These are phyloP conservation scores for Fusarium lyarnte DNA, from an alignment of 2,329 filamentous ascomycete species.

Conservation along the genomic window DNA sequence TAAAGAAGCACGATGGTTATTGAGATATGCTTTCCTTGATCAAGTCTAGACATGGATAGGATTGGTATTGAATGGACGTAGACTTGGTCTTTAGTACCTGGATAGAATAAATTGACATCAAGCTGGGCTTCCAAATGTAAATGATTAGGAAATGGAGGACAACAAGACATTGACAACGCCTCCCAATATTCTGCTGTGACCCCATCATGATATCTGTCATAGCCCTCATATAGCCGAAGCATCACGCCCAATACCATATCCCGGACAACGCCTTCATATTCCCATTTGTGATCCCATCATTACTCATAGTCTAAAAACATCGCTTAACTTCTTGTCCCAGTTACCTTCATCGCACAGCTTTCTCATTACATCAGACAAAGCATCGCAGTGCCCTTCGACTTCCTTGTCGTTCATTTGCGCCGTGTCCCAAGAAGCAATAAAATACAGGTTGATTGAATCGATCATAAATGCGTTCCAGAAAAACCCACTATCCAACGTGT, in stretches of 20 bases:
- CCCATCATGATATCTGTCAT: neutral
- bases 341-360: conserved; percentile 41
- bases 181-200: neutral
- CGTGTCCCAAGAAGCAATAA: conserved; percentile 54
- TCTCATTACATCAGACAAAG: conserved; percentile 46
- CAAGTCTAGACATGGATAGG: neutral
- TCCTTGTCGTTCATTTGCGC: conserved; percentile 50
- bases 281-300: neutral
- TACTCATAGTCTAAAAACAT: conserved; percentile 39
- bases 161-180: neutral
- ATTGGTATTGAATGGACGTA: neutral
- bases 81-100: neutral
- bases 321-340: conserved; percentile 42
- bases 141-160: neutral
- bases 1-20: too few relatives aligned
- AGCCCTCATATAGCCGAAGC: conserved; percentile 15
- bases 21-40: neutral
- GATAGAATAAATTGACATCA: neutral
- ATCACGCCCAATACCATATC: conserved; percentile 38
- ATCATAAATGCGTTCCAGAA: conserved; percentile 53
- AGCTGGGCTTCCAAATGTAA: neutral
- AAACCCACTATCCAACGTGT: conserved; percentile 42
- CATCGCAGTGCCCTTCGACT: conserved; percentile 46
- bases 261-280: conserved; percentile 20
- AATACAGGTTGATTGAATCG: conserved; percentile 46